Evolutionary conservation across 345 rosid genomes (phyloP), one percentile per base, ranked within the genome.

Genomic region (Eutrema japonicum): DNA sequence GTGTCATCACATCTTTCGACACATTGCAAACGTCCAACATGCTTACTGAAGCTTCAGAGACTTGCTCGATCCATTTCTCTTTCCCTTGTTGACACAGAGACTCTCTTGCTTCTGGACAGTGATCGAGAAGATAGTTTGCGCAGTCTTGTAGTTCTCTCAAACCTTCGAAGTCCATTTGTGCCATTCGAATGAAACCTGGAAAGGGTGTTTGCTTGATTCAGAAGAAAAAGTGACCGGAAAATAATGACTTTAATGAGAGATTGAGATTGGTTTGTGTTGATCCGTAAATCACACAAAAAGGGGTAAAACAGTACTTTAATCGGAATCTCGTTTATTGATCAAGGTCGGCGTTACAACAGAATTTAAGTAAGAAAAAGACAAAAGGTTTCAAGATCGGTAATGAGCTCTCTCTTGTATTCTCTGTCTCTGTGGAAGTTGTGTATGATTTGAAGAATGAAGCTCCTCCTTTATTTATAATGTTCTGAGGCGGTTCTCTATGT

Each of bases 21-120:
- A 64, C 77, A 51, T 84, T 77, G 11, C 93, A 86, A 0, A 85
- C 83, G 4, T 92, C 97, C 45, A 92, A 62, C 93, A 88, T 92
- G 63, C 70, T 82, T 1, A 89, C 78, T 22, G 93, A 86, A 29
- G 92, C 79, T 41, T 89, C 96, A 0, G 88, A 82, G 47, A 84
- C 86, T 66, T 86, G 79, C 32, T 84, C 71, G 6, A 88, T 79
- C 82, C 89, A 88, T 71, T 80, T 86, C 64, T 83, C 84, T 61
- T 83, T 81, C 10, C 81, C 70, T 0, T 72, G 80, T 66, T 65
- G 79, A 50, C 75, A 60, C 0, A 87, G 70, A 14, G 88, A 84
- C 62, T 77, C 77, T 71, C 83, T 81, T 65, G 83, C 80, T 22
- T 64, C 70, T 12, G 83, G 88, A 33, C 87, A 92, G 71, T 78